These are phyloP conservation scores for Suhomyces tanzawaensis DNA, from an alignment of 805 yeast species.

Conservation along the genomic window DNA sequence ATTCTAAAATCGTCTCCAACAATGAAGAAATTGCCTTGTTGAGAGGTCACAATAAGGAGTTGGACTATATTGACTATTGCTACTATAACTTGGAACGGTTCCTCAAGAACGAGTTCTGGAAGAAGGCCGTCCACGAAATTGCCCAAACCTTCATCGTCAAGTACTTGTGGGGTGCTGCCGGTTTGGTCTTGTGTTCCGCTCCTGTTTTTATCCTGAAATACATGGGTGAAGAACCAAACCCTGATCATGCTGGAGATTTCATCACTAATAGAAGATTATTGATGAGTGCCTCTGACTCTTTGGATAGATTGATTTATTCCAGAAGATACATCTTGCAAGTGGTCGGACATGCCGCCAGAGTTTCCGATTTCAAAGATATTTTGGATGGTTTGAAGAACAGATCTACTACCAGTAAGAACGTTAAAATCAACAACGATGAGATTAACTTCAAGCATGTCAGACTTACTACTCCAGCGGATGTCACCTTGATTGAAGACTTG, in stretches of 20 bases:
- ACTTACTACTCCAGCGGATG: slow-evolving; percentile 83
- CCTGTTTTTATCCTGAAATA: slow-evolving; percentile 74
- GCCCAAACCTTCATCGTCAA: slow-evolving; percentile 87
- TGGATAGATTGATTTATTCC: slow-evolving; percentile 82
- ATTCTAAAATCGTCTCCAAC: slow-evolving; percentile 74
- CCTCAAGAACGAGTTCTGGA: slow-evolving; percentile 69
- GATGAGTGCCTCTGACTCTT: slow-evolving; percentile 80
- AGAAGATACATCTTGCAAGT: slow-evolving; percentile 82
- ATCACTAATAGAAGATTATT: slow-evolving; percentile 84
- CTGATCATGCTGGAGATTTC: slow-evolving; percentile 70
- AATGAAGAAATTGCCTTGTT: slow-evolving; percentile 86
- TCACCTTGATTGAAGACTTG: slow-evolving; percentile 62
- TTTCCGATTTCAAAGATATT: slow-evolving; percentile 64
- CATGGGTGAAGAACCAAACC: slow-evolving; percentile 42
- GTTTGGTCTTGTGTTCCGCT: slow-evolving; percentile 79
- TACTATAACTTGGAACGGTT: slow-evolving; percentile 81
- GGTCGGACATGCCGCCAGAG: slow-evolving; percentile 76
- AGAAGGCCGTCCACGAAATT: slow-evolving; percentile 75
- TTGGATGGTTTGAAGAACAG: slow-evolving; percentile 40
- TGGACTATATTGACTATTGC: slow-evolving; percentile 70
- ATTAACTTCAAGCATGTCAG: slow-evolving; percentile 74
- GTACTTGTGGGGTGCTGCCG: slow-evolving; percentile 95
- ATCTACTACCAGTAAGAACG: slow-evolving; percentile 17
- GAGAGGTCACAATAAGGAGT: slow-evolving; percentile 77
- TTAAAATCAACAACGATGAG: slow-evolving; percentile 43